phyloP scores from a whole-genome alignment of 495 filamentous ascomycete species.

The Hyaloscypha bicolor region DNA sequence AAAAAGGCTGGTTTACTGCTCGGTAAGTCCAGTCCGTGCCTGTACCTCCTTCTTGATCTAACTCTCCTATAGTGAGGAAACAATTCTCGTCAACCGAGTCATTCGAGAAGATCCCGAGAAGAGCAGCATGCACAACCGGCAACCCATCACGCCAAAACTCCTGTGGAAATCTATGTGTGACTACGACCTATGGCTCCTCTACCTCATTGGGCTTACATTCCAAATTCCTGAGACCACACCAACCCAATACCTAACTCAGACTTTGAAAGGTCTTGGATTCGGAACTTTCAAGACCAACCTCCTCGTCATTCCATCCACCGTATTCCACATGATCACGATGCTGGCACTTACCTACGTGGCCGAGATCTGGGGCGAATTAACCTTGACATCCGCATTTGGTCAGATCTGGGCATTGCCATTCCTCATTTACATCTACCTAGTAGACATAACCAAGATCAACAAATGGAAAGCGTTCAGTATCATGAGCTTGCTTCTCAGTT shows the following conservation, averaged over 20 bases:
- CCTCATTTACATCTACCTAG: conserved; percentile 54
- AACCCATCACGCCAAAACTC: conserved; percentile 60
- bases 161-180: conserved; percentile 65
- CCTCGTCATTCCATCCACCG: conserved; percentile 64
- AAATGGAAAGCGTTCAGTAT: conserved; percentile 57
- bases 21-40: conserved; percentile 36
- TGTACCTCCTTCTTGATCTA: conserved; percentile 40
- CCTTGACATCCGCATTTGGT: conserved; percentile 45
- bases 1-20: conserved; percentile 73
- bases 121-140: conserved; percentile 60
- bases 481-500: conserved; percentile 58
- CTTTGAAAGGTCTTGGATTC: conserved; percentile 63
- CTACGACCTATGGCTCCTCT: conserved; percentile 75
- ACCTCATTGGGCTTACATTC: conserved; percentile 61
- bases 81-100: conserved; percentile 76
- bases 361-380: conserved; percentile 52
- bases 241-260: conserved; percentile 62
- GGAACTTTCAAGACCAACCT: conserved; percentile 70
- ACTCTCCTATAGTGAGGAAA: conserved; percentile 54
- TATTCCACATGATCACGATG: conserved; percentile 48
- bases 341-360: conserved; percentile 27
- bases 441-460: conserved; percentile 52
- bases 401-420: conserved; percentile 62
- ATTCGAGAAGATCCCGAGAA: conserved; percentile 75
- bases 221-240: conserved; percentile 58